Conservation (phyloP, 345 rosid genomes). For the Ceriops decandra region DNA sequence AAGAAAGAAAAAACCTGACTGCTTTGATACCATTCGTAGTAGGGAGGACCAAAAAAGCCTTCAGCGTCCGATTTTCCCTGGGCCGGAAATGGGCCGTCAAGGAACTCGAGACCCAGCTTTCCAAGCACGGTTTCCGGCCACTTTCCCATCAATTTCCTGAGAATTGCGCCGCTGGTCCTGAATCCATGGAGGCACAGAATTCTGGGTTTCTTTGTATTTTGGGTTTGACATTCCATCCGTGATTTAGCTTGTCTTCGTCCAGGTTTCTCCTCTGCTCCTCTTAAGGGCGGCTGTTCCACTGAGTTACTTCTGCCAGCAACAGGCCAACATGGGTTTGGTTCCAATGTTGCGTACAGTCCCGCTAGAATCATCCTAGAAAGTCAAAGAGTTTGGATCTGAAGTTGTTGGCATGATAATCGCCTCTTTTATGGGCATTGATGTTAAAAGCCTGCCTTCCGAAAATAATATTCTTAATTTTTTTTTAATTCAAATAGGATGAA, state of each 20-base stretch:
- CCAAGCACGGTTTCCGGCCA: constrained; percentile 43
- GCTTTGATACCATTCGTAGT: constrained; percentile 48
- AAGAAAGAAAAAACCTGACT: constrained; percentile 27
- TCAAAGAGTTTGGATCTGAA: too few relatives aligned
- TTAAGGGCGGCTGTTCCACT: neutral
- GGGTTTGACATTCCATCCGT: constrained; percentile 22
- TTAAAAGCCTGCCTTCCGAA: too few relatives aligned
- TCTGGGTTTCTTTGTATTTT: constrained; percentile 31
- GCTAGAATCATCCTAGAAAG: too few relatives aligned
- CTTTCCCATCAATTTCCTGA: constrained; percentile 30
- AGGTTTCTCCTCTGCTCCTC: neutral
- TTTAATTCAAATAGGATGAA: too few relatives aligned
- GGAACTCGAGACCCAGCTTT: constrained; percentile 42
- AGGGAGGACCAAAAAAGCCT: constrained; percentile 52
- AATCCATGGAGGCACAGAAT: constrained; percentile 53
- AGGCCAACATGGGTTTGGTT: neutral
- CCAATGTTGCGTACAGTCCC: neutral
- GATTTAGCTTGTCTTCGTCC: neutral
- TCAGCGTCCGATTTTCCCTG: constrained; percentile 37
- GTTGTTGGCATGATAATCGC: too few relatives aligned
- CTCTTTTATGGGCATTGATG: too few relatives aligned
- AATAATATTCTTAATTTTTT: too few relatives aligned
- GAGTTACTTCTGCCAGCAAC: neutral
- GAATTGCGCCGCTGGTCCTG: constrained; percentile 46
- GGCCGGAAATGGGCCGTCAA: constrained; percentile 45